phyloP scores from a whole-genome alignment of 345 rosid genomes.

The Eucalyptus viminalis region DNA sequence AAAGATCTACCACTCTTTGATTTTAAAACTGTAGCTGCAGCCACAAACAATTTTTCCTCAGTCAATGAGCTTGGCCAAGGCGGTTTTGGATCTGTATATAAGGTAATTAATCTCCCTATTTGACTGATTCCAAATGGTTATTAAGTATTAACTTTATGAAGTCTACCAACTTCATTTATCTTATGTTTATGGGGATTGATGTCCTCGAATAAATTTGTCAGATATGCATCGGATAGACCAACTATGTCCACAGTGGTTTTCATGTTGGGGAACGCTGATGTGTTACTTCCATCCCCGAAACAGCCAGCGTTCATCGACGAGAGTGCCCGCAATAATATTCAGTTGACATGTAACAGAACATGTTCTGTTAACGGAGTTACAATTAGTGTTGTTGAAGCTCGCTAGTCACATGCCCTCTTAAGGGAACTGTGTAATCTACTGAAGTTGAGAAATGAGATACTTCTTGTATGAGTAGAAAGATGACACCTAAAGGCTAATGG shows the following conservation, averaged over 20 bases:
- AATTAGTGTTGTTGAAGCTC: neutral
- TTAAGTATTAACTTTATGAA: neutral
- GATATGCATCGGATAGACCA: neutral
- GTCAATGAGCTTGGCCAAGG: slow-evolving; percentile 8
- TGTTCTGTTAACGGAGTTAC: neutral
- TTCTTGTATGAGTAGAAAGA: neutral
- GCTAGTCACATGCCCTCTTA: neutral
- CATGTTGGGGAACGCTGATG: neutral
- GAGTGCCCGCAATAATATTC: neutral
- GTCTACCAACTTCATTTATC: neutral
- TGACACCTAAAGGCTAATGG: neutral
- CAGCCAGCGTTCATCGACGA: neutral
- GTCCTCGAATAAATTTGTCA: neutral
- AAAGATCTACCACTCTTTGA: neutral
- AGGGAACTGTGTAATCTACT: neutral
- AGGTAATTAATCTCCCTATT: neutral
- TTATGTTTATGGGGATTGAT: neutral
- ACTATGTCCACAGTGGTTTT: neutral
- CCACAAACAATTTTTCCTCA: slow-evolving; percentile 5
- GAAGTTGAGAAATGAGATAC: neutral
- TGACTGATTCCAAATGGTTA: neutral
- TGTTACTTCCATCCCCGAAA: neutral
- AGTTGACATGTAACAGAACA: slow-evolving; percentile 10
- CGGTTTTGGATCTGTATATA: slow-evolving; percentile 12
- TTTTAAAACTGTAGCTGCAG: neutral